Percentiles rank a stretch among this genome's conserved stretches.
Evolutionary conservation across 1,139 yeast species (phyloP).

Genomic region (Protomyces macrosporus): DNA sequence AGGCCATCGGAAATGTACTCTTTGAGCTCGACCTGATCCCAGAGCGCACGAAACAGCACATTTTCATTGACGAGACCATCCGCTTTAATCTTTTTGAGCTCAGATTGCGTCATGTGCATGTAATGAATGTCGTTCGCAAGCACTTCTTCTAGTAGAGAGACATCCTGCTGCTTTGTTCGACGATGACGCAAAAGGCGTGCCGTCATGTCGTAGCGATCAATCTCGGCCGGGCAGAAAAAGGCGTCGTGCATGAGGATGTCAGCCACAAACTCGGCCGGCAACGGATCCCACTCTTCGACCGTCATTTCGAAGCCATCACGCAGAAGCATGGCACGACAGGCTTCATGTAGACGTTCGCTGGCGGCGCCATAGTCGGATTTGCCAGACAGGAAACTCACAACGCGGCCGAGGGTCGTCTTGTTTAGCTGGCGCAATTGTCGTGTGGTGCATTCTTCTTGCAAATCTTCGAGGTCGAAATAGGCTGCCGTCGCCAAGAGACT

Average conservation of each 20-base stretch:
- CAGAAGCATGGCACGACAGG: slow-evolving; percentile 46
- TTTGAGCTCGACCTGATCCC: slow-evolving; percentile 21
- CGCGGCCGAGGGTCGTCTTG: slow-evolving; percentile 40
- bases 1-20: slow-evolving; percentile 6
- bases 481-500: slow-evolving; percentile 49
- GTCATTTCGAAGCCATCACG: slow-evolving; percentile 48
- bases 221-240: slow-evolving; percentile 50
- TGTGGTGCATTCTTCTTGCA: slow-evolving; percentile 45
- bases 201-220: slow-evolving; percentile 49
- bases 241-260: slow-evolving; percentile 48
- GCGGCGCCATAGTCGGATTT: slow-evolving; percentile 46
- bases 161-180: slow-evolving; percentile 12
- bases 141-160: slow-evolving; percentile 36
- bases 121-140: slow-evolving; percentile 45
- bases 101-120: slow-evolving; percentile 43
- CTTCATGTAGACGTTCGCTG: slow-evolving; percentile 45
- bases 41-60: slow-evolving; percentile 12
- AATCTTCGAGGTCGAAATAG: slow-evolving; percentile 45
- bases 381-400: slow-evolving; percentile 43
- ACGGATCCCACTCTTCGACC: slow-evolving; percentile 44
- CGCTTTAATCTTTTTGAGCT: slow-evolving; percentile 3
- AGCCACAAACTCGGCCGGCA: slow-evolving; percentile 45
- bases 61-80: slow-evolving; percentile 15
- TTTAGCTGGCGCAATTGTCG: slow-evolving; percentile 40
- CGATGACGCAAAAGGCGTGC: slow-evolving; percentile 42